These are phyloP conservation scores for Blastocrithidia nonstop DNA, from an alignment of 208 protist species.

Conservation along the genomic window DNA sequence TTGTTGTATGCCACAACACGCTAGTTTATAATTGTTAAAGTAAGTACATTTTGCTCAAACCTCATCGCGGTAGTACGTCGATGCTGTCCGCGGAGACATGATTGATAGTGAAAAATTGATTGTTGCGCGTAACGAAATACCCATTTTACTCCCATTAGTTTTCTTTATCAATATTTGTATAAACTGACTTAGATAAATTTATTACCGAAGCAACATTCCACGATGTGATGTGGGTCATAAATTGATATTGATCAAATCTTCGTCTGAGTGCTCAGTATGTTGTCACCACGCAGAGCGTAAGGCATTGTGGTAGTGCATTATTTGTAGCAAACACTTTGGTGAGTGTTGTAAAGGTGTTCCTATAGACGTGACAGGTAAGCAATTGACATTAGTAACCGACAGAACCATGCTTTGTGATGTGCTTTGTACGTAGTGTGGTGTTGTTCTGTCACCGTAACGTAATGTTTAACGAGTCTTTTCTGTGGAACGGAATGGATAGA, in stretches of 20 bases:
- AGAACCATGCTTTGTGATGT: not conserved
- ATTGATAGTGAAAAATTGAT: no score
- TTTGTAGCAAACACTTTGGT: conserved; percentile 67
- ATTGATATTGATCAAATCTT: conserved; percentile 42
- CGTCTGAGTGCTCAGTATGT: conserved; percentile 30
- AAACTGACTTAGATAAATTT: conserved; percentile 16
- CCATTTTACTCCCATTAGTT: conserved; percentile 24
- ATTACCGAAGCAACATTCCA: conserved; percentile 42
- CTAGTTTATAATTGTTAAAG: no score
- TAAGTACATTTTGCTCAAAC: no score
- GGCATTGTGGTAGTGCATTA: conserved; percentile 63
- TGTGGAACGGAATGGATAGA: not conserved
- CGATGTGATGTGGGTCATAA: conserved; percentile 44
- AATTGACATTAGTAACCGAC: conserved; percentile 5
- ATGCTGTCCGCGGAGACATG: no score
- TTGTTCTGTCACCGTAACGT: conserved; percentile 18
- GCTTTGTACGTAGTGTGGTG: conserved; percentile 14
- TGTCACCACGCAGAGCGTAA: conserved; percentile 24
- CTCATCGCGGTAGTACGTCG: no score
- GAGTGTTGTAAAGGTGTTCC: conserved; percentile 46
- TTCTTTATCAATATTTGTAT: conserved; percentile 29
- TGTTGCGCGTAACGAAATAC: conserved; percentile 48
- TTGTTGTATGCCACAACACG: no score
- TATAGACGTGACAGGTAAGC: conserved; percentile 9
- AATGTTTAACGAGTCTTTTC: conserved; percentile 11